A percentile compares a stretch with the other conserved stretches of the same genome.
These are phyloP conservation scores for Globisporangium spiculum DNA, from an alignment of 352 stramenopile genomes.

Conservation along the genomic window DNA sequence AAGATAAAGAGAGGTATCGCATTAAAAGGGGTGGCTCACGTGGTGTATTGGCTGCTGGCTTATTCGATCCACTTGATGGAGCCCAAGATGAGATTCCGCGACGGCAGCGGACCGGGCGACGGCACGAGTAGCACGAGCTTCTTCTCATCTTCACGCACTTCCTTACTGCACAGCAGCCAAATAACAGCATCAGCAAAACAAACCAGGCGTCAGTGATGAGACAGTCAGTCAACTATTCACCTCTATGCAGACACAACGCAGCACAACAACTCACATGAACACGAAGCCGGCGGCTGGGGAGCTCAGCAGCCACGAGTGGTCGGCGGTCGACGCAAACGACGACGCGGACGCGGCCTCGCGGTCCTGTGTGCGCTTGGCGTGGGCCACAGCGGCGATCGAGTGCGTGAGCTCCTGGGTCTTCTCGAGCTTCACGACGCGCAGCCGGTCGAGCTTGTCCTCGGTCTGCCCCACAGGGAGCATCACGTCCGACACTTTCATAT, in stretches of 20 bases:
- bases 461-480: conserved; percentile 85
- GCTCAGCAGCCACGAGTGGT: conserved; percentile 62
- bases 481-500: conserved; percentile 83
- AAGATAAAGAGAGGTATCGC: neutral
- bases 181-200: neutral
- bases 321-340: conserved; percentile 21
- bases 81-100: conserved; percentile 71
- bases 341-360: conserved; percentile 33
- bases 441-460: conserved; percentile 58
- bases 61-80: conserved; percentile 88
- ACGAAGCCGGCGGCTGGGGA: conserved; percentile 75
- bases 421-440: conserved; percentile 69
- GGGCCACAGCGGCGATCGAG: conserved; percentile 69
- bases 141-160: conserved; percentile 70
- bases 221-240: neutral
- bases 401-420: conserved; percentile 72
- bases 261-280: conserved; percentile 60
- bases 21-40: neutral
- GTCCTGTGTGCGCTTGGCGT: conserved; percentile 38
- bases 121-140: conserved; percentile 83
- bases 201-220: neutral
- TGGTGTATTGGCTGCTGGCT: neutral
- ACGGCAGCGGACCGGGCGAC: conserved; percentile 73
- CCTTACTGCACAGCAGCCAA: conserved; percentile 42
- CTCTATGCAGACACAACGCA: neutral